Evolutionary conservation across 177 flowering plant species (phyloP), one percentile per base, ranked within the genome.

Genomic region (Tripterygium wilfordii): DNA sequence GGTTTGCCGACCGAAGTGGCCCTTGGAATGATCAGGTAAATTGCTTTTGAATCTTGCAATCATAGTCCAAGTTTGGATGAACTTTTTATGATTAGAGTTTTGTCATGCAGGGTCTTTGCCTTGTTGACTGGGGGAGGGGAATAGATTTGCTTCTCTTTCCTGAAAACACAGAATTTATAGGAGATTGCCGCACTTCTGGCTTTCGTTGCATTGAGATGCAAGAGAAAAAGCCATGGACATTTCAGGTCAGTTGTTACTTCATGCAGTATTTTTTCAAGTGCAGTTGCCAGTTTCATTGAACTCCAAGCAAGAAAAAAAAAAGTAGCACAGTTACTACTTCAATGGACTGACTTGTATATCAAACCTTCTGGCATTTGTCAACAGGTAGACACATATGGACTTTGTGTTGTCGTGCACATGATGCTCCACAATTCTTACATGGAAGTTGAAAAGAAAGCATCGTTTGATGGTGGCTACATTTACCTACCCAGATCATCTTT

Each of bases 121-220:
- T 94, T 40, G 85, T 90, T 36, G 99, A 94, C 68, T 94, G 96
- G 96, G 99, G 99, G 20, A 85, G 81, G 53, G 96, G 95, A 51
- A 85, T 94, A 61, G 96, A 94, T 51, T 57, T 77, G 32, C 71
- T 54, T 38, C 87, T 85, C 33, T 90, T 87, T 61, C 87, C 88
- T 20, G 76, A 74, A 21, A 65, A 64, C 15, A 71, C 64, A 32
- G 67, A 70, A 54, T 94, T 87, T 47, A 55, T 33, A 37, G 99
- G 88, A 45, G 97, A 90, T 56, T 67, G 88, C 53, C 65, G 92
- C 20, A 90, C 99, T 51, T 89, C 96, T 48, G 83, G 97, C 46
- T 94, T 85, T 51, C 79, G 95, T 26, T 89, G 97, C 51, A 42
- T 78, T 33, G 86, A 89, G 56, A 92, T 94, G 92, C 88, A 80